These are phyloP conservation scores for Boletus rubroflammeus DNA, from an alignment of 768 basidiomycete genomes.

Conservation along the genomic window DNA sequence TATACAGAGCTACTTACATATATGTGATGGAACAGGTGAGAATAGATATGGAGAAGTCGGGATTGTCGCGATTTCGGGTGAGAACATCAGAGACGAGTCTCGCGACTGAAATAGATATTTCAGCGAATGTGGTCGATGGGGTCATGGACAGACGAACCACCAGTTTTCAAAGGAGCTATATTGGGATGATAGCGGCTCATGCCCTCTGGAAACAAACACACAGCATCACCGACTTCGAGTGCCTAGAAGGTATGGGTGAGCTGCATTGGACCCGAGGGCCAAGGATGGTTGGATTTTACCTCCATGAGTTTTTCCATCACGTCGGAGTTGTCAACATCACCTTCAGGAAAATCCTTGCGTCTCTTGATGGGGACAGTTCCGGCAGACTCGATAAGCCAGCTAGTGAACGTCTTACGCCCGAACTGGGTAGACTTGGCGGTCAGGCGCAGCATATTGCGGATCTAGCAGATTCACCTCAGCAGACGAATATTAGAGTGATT, in stretches of 20 bases:
- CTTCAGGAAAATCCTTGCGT: slow-evolving; percentile 61
- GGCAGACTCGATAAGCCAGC: slow-evolving; percentile 86
- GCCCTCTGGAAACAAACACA: slow-evolving; percentile 86
- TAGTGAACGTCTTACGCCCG: slow-evolving; percentile 77
- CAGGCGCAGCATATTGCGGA: slow-evolving; percentile 74
- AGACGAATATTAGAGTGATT: slow-evolving; percentile 1
- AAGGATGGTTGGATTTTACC: slow-evolving; percentile 34
- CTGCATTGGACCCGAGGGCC: background rate
- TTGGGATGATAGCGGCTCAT: slow-evolving; percentile 80
- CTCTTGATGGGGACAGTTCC: slow-evolving; percentile 84
- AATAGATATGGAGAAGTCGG: slow-evolving; percentile 68
- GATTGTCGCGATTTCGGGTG: slow-evolving; percentile 60
- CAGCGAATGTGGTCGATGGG: background rate
- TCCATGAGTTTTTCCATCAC: slow-evolving; percentile 68
- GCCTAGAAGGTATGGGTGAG: slow-evolving; percentile 44
- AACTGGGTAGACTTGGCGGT: slow-evolving; percentile 90
- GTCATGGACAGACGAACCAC: slow-evolving; percentile 46
- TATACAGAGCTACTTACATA: slow-evolving; percentile 44
- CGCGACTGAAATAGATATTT: slow-evolving; percentile 48
- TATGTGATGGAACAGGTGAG: slow-evolving; percentile 81
- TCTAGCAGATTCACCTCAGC: slow-evolving; percentile 36
- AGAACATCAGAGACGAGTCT: slow-evolving; percentile 78
- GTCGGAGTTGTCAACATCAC: slow-evolving; percentile 58
- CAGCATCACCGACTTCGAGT: slow-evolving; percentile 69
- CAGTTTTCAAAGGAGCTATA: slow-evolving; percentile 86